Evolutionary conservation across 2,329 filamentous ascomycete genomes (phyloP).

Genomic region (Neophaeococcomyces aloes): DNA sequence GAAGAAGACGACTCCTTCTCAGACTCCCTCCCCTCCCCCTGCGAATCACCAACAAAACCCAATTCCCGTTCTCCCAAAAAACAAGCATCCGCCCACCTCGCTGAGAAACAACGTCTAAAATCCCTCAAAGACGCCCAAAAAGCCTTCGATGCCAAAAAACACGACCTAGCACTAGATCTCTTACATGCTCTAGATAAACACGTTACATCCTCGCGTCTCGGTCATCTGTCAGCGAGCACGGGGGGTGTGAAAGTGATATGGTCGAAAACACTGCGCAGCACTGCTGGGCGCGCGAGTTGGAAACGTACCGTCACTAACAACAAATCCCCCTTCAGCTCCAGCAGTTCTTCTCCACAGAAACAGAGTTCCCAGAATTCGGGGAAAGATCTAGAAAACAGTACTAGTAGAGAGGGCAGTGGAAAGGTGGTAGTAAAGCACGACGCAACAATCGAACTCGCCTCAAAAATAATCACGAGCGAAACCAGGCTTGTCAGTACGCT

Average conservation of each 20-base stretch:
- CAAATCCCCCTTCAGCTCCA: too few relatives aligned
- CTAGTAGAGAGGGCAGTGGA: too few relatives aligned
- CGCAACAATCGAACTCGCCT: constrained; percentile 75
- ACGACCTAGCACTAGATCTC: constrained; percentile 43
- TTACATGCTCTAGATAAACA: constrained; percentile 45
- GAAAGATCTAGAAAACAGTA: too few relatives aligned
- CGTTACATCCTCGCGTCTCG: constrained; percentile 41
- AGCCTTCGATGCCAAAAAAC: constrained; percentile 45
- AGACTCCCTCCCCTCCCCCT: constrained; percentile 21
- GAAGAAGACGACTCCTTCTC: too few relatives aligned
- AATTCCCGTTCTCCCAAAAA: constrained; percentile 21
- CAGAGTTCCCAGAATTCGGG: too few relatives aligned
- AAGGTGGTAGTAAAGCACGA: constrained; percentile 43
- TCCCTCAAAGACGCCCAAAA: constrained; percentile 33
- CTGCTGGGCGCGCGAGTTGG: constrained; percentile 60
- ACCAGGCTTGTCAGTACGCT: constrained; percentile 76
- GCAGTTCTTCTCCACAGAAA: too few relatives aligned
- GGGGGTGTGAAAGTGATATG: constrained; percentile 51
- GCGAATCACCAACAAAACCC: constrained; percentile 17
- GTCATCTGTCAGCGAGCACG: constrained; percentile 37
- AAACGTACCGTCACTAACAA: constrained; percentile 48
- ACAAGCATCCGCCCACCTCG: constrained; percentile 18
- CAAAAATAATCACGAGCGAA: constrained; percentile 73
- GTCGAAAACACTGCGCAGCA: constrained; percentile 53
- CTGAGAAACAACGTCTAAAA: constrained; percentile 14